Base-by-base conservation (phyloP, 805 yeast species). In the Starmerella kuoi region DNA sequence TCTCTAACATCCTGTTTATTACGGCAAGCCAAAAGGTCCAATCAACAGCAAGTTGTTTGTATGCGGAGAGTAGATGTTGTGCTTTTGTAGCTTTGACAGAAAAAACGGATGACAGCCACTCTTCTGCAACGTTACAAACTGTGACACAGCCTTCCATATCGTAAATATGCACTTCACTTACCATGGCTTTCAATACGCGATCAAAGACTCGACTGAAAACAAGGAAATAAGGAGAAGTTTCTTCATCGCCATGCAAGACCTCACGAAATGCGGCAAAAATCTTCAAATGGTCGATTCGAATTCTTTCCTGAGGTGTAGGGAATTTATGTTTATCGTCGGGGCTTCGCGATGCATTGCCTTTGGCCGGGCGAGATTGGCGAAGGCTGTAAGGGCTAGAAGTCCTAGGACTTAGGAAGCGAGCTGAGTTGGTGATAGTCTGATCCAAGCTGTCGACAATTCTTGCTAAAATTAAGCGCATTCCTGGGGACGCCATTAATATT, bases 11-110 rank as follows among this genome's bases (percentile, higher is more conserved):
- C 43, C 73, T 64, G 45, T 71, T 61, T 12, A 66, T 59, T 14
- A 80, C 77, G 41, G 68, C 65, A 5, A 79, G 58, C 94, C 94
- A 84, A 55, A 85, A 83, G 38, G 65, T 63, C 91, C 94, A 84
- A 61, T 79, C 73, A 20, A 82, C 60, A 7, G 55, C 58, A 3
- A 48, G 47, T 25, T 49, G 23, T 44, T 48, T 37, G 49, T 51
- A 15, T 4, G 36, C 24, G 3, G 19, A 31, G 1, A 42, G 9
- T 11, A 15, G n/a, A 3, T 34, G 38, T 14, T 23, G 21, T 2
- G 49, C 20, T 28, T 41, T 43, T 0, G 46, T 35, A 4, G 46
- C 28, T 1, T 31, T 27, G 2, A 48, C 52, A 11, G 30, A 25
- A 5, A 43, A 31, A 9, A 63, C 52, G 11, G 57, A 52, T n/a